Percentiles rank a stretch among this genome's conserved stretches.
Conservation (phyloP, 495 filamentous ascomycete genomes). For the Penicillium cinerascens region DNA sequence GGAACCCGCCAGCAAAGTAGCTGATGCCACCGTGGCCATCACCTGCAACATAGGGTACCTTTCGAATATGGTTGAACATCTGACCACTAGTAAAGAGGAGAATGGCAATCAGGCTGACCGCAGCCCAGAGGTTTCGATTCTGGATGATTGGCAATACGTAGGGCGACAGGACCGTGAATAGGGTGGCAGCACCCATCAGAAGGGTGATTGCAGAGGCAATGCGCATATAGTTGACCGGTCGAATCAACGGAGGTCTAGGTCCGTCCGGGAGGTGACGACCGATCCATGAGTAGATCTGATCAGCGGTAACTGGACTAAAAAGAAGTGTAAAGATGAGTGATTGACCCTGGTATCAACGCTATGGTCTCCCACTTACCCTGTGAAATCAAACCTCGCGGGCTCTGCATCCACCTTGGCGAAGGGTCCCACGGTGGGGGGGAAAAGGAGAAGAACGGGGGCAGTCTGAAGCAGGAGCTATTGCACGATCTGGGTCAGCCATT, state of each 20-base stretch:
- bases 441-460: constrained; percentile 83
- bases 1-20: constrained; percentile 93
- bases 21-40: constrained; percentile 81
- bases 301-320: constrained; percentile 67
- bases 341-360: neutral
- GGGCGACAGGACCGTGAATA: constrained; percentile 71
- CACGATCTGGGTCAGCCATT: neutral
- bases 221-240: constrained; percentile 83
- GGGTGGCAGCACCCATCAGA: constrained; percentile 62
- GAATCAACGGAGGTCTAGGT: constrained; percentile 69
- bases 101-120: constrained; percentile 80
- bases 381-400: constrained; percentile 85
- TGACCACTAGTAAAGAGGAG: constrained; percentile 94
- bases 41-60: constrained; percentile 89
- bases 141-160: constrained; percentile 82
- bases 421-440: constrained; percentile 84
- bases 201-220: constrained; percentile 65
- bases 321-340: neutral
- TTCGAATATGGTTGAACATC: constrained; percentile 99
- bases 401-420: constrained; percentile 64
- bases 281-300: constrained; percentile 76
- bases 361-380: constrained; percentile 57
- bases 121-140: constrained; percentile 92
- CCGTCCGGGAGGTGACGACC: constrained; percentile 69
- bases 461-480: constrained; percentile 87